Evolutionary conservation across 768 basidiomycete species (phyloP), one percentile per base, ranked within the genome.

Genomic region (Scleroderma citrinum): DNA sequence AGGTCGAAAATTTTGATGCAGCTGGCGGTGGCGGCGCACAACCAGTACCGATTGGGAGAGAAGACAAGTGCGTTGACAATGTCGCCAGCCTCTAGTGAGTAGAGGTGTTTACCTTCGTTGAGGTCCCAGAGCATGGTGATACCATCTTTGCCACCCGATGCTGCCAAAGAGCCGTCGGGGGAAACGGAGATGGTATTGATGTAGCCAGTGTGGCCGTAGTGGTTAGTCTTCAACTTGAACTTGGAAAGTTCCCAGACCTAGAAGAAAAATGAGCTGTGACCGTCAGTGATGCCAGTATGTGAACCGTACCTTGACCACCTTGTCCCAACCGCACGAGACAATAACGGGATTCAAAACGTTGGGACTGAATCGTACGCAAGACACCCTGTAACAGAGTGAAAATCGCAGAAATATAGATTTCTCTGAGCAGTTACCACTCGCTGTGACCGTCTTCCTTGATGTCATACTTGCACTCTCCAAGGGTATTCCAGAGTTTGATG

Each of bases 81-180:
- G 69, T 99, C 92, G 52, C 94, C 94, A 42, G 96, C 96, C 71
- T 99, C 96, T 51, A 99, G 87, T 47, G 93, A 97, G 81, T 99
- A 99, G 64, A 99, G 85, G 80, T 98, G 96, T 77, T 97, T 98
- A 79, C 93, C 94, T 79, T 98, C 96, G 75, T 97, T 98, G 63
- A 99, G 76, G 70, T 99, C 96, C 96, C 96, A 99, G 56, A 97
- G 87, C 94, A 97, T 97, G 69, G 94, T 96, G 72, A 97, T 95
- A 54, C 94, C 94, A 70, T 99, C 96, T 75, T 98, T 98, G 63
- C 96, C 96, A 66, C 96, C 96, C 43, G 96, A 98, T 42, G 96
- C 96, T 59, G 95, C 94, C 64, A 99, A 83, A 21, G 96, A 99
- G 56, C 96, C 96, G 66, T 99, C 96, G 46, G 96, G 96, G 32